Percentiles rank a stretch among this genome's conserved stretches.
phyloP scores from a whole-genome alignment of 768 basidiomycete species.

The Mrakia hoshinonis region DNA sequence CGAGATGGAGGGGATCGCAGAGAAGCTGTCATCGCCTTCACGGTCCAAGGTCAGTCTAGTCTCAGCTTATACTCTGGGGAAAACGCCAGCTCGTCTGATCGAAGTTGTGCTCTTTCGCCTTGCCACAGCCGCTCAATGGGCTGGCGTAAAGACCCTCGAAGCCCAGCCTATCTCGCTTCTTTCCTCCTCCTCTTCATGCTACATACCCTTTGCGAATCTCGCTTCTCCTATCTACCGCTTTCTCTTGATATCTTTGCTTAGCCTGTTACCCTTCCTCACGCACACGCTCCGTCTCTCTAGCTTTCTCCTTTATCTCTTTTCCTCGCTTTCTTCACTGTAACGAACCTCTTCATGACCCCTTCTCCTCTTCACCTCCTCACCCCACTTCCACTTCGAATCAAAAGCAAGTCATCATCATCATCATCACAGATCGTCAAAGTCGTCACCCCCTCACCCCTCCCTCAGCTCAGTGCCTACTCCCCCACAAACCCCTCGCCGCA shows the following conservation, averaged over 20 bases:
- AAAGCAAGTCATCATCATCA: no score
- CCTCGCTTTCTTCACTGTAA: neutral
- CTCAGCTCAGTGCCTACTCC: neutral
- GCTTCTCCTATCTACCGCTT: neutral
- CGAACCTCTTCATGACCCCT: no score
- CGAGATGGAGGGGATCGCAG: conserved; percentile 25
- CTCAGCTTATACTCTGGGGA: neutral
- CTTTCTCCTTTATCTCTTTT: neutral
- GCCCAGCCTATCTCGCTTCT: neutral
- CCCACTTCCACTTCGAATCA: no score
- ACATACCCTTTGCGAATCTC: neutral
- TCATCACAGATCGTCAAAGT: no score
- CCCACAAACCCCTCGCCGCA: conserved; percentile 13
- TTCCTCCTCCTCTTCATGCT: neutral
- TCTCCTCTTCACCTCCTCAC: no score
- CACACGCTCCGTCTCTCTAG: neutral
- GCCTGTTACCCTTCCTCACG: neutral
- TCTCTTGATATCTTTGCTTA: neutral
- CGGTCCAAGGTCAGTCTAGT: conserved; percentile 6
- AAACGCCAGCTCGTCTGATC: neutral
- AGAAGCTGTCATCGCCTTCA: conserved; percentile 16
- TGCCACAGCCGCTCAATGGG: neutral
- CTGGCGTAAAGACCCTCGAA: neutral
- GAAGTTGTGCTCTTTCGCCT: no score
- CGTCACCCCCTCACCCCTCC: neutral